Evolutionary conservation across 192 early-diverging fungal species (phyloP), one percentile per base, ranked within the genome.

Genomic region (Gaertneriomyces sp.): DNA sequence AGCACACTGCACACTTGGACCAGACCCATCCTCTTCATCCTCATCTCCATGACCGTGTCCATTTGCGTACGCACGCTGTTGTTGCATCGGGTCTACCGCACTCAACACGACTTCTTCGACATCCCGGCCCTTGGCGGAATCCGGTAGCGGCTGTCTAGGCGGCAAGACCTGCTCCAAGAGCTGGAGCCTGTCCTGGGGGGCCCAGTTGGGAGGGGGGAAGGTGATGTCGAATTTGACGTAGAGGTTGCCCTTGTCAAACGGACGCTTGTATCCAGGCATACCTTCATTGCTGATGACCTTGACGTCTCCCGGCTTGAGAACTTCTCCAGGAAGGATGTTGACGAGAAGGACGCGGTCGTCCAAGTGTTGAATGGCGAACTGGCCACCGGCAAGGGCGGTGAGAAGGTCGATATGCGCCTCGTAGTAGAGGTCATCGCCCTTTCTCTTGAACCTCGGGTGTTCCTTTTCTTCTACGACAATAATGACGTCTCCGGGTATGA

Each of bases 381-480:
- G 86, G 51, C 98, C 98, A 67, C 98, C 98, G 50, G 93, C 91
- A 58, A 99, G 84, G 2, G 95, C 93, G 14, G 96, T 98, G 25
- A 96, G 60, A 50, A 99, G 81, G 58, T 98, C 95, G 65, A 99
- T 91, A 75, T 95, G 90, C 42, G 87, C 90, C 72, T 98, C 89
- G 74, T 87, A 89, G 76, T 89, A 88, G 74, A 99, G 79, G 74
- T 98, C 93, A 71, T 93, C 87, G 42, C 91, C 94, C 70, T 86
- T 89, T 74, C 98, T 89, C 79, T 91, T 90, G 81, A 99, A 98
- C 43, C 88, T 76, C n/a, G 84, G 70, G 77, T 99, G 96, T 70
- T 87, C 80, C 79, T 94, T 95, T 81, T 99, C 94, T 70, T 96
- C 91, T 43, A 99, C 69, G 43, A 93, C 90, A 82, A 99, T 98